Conservation (phyloP, 83 land plant species). For the Thuja plicata region DNA sequence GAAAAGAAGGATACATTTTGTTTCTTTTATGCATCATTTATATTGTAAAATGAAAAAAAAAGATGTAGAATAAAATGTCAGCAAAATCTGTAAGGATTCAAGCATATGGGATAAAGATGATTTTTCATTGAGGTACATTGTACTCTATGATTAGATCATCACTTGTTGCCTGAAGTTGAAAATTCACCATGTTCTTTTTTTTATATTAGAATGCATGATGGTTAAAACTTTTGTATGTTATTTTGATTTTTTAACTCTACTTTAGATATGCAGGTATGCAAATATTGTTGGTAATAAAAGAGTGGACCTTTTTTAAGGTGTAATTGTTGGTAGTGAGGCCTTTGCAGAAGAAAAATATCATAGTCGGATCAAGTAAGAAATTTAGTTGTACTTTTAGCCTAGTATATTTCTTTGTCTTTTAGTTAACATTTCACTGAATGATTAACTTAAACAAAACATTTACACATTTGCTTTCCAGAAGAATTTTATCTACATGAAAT, state of each 20-base stretch:
- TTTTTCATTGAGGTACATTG: not conserved
- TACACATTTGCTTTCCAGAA: no score
- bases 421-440: not conserved
- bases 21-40: not conserved
- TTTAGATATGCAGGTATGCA: conserved; percentile 46
- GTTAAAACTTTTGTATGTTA: not conserved
- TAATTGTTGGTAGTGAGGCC: conserved; percentile 68
- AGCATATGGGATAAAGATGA: not conserved
- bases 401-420: not conserved
- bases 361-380: conserved; percentile 80
- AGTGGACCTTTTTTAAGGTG: conserved; percentile 84
- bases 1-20: not conserved
- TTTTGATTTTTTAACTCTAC: not conserved
- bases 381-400: not conserved
- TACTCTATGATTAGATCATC: no score
- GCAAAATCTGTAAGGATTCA: not conserved
- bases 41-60: not conserved
- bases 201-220: not conserved
- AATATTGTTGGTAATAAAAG: conserved; percentile 76
- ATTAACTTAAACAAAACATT: no score
- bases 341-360: conserved; percentile 64
- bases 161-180: not conserved
- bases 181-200: not conserved
- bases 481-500: no score
- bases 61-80: not conserved